Evolutionary conservation across 2,329 filamentous ascomycete species (phyloP).

Genomic region (Colletotrichum paranaense): DNA sequence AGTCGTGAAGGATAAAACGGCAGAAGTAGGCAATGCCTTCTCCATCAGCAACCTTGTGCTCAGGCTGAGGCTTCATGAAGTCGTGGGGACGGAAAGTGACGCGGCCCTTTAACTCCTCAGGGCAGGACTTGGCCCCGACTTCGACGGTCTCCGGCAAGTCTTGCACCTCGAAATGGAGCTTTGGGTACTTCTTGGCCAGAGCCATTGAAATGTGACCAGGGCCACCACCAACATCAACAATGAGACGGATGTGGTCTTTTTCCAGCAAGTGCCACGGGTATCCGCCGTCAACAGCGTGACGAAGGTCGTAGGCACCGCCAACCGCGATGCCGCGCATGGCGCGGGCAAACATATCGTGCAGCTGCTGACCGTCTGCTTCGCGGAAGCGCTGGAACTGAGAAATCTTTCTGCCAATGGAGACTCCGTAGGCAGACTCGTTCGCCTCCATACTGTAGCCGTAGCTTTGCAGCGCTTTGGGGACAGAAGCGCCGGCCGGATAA

Average conservation of each 20-base stretch:
- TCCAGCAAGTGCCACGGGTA: slow-evolving; percentile 17
- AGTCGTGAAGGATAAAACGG: slow-evolving; percentile 62
- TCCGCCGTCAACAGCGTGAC: slow-evolving; percentile 1
- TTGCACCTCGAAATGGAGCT: slow-evolving; percentile 46
- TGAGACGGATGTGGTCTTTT: slow-evolving; percentile 1
- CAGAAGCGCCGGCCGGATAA: slow-evolving; percentile 2
- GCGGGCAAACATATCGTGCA: slow-evolving; percentile 19
- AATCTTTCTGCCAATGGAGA: not conserved
- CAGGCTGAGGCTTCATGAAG: slow-evolving; percentile 41
- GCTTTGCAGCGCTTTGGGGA: not conserved
- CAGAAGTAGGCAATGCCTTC: slow-evolving; percentile 51
- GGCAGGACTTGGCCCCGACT: slow-evolving; percentile 19
- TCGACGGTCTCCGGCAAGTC: slow-evolving; percentile 39
- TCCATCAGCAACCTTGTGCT: slow-evolving; percentile 40
- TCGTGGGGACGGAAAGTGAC: slow-evolving; percentile 38
- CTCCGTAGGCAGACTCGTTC: slow-evolving; percentile 7
- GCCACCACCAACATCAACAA: slow-evolving; percentile 51
- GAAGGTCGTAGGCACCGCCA: not conserved
- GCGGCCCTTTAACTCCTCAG: slow-evolving; percentile 28
- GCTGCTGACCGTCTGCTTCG: not conserved
- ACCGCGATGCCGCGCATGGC: slow-evolving; percentile 18
- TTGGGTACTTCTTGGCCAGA: slow-evolving; percentile 43
- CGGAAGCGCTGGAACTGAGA: slow-evolving; percentile 11
- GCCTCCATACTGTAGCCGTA: slow-evolving; percentile 24
- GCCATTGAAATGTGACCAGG: slow-evolving; percentile 44